phyloP scores from a whole-genome alignment of 768 basidiomycete species.

The Sporobolomyces pararoseus region DNA sequence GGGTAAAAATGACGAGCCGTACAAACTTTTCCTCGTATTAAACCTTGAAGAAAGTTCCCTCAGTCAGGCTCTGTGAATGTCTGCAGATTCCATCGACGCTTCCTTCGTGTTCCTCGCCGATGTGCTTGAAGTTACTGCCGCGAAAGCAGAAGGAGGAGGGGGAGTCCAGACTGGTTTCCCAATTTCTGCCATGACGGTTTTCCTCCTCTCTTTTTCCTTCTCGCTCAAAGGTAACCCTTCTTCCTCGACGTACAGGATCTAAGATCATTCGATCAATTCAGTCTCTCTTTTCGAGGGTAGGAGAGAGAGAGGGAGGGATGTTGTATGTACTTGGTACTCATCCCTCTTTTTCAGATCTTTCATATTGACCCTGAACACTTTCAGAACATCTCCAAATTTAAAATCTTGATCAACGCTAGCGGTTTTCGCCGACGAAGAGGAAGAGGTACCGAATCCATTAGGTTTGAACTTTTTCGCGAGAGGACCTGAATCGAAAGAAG shows the following conservation, averaged over 20 bases:
- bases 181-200: neutral
- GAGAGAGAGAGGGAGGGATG: neutral
- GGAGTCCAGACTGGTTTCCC: neutral
- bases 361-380: conserved; percentile 33
- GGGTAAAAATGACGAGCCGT: no score
- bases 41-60: no score
- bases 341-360: conserved; percentile 24
- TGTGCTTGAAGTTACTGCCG: no score
- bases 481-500: neutral
- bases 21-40: no score
- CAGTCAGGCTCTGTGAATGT: no score
- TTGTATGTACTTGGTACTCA: conserved; percentile 37
- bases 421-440: no score
- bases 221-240: neutral
- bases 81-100: no score
- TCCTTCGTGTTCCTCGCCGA: no score
- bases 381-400: conserved; percentile 32
- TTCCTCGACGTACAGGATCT: conserved; percentile 14
- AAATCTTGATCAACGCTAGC: neutral
- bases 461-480: conserved; percentile 19
- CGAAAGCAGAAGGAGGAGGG: no score
- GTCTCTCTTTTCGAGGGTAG: neutral
- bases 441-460: conserved; percentile 10
- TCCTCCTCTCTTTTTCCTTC: neutral
- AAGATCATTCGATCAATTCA: neutral